Base-by-base conservation (phyloP, 2,329 filamentous ascomycete genomes). In the Neopestalotiopsis clavispora region DNA sequence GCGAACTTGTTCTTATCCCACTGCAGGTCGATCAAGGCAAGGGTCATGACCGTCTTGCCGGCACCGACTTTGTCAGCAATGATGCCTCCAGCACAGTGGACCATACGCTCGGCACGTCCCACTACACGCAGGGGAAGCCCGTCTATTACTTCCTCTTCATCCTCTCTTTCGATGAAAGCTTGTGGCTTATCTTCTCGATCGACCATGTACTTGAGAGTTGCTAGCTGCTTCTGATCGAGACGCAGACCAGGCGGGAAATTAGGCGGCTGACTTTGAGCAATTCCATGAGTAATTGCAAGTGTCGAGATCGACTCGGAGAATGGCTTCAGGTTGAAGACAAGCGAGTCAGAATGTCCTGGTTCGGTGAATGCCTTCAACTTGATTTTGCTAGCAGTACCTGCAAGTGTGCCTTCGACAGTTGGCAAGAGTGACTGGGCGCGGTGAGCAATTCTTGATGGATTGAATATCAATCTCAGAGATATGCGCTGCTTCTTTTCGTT, bases 1-100 rank as follows among this genome's bases (percentile, higher is more conserved):
- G 69, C 14, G 0, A 3, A n/a, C 1, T 62, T 28, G 62, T 80
- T 77, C 17, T 74, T 75, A 0, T 68, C 1, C 4, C 70, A 57
- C 65, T 78, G 77, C 7, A 68, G 69, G 30, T 79, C 77, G 7
- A 83, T 75, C 4, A 84, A 73, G 1, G 78, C 81, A 13, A 84
- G 76, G 5, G 74, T 79, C 32, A 83, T 73, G 4, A 84, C 76
- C 0, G 83, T 85, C 73, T 85, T 85, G 1, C 83, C 83, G 66
- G 80, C 84, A 17, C 83, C 83, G 14, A 84, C 80, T 34, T 83
- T 78, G 58, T 84, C 82, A 1, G 82, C 83, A 6, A 83, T 73
- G 9, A 84, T 76, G 34, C 82, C 83, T 13, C 83, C 82, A 3
- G 73, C 75, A 45, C 74, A 72, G 7, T 67, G 69, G 30, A 77